Percentiles rank a stretch among this genome's conserved stretches.
Conservation (phyloP, 1,284 basidiomycete genomes). For the Taiwanofungus camphoratus region DNA sequence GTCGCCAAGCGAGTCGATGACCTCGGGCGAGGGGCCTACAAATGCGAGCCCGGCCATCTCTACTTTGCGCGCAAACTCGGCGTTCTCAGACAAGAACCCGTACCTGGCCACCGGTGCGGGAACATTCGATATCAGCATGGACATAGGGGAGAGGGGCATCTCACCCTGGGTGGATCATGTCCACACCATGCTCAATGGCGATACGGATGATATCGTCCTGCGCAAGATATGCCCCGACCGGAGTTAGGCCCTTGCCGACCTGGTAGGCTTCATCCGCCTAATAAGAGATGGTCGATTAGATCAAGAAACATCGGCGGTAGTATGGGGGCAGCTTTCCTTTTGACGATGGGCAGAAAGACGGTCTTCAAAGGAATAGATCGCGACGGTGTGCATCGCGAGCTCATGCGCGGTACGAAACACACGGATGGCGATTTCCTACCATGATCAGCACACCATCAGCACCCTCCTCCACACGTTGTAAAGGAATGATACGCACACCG, state of each 20-base stretch:
- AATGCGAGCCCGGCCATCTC: constrained; percentile 97
- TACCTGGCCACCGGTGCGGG: constrained; percentile 50
- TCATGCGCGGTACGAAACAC: constrained; percentile 99
- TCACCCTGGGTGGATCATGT: constrained; percentile 99
- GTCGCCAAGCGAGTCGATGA: constrained; percentile 97
- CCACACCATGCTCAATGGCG: constrained; percentile 94
- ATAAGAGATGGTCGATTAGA: constrained; percentile 8
- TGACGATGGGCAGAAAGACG: constrained; percentile 95
- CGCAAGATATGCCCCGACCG: constrained; percentile 94
- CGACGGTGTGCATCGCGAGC: constrained; percentile 98
- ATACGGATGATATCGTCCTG: constrained; percentile 97
- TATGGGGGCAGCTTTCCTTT: constrained; percentile 55
- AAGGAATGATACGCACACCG: constrained; percentile 54
- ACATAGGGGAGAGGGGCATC: constrained; percentile 19
- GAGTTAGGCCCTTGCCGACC: constrained; percentile 93
- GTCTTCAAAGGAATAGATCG: constrained; percentile 98
- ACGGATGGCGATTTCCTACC: constrained; percentile 96
- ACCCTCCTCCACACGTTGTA: too few relatives aligned
- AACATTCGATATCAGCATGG: constrained; percentile 14
- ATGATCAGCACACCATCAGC: neutral
- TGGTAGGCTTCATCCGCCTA: constrained; percentile 98
- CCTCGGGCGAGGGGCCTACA: constrained; percentile 93
- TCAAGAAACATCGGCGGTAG: neutral
- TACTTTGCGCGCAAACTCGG: constrained; percentile 91
- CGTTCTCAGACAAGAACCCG: constrained; percentile 98